A percentile compares a stretch with the other conserved stretches of the same genome.
Evolutionary conservation across 257 asterid genomes (phyloP).

Genomic region (Solanum chiquidenum): DNA sequence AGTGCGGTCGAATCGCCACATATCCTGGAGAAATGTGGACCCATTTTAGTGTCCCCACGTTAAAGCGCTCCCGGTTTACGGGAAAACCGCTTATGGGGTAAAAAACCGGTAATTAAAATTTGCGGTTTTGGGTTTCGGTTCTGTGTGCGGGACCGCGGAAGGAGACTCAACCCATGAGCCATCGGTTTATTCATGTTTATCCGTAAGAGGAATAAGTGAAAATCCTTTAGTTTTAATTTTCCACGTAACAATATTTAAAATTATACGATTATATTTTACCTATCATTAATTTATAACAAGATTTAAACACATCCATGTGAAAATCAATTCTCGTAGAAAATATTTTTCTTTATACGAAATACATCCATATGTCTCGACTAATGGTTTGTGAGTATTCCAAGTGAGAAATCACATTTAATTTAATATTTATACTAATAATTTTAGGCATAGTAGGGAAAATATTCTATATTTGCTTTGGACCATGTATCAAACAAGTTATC

Average conservation of each 20-base stretch:
- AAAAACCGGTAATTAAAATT: conserved; percentile 28
- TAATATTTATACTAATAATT: not conserved
- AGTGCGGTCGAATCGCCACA: conserved; percentile 82
- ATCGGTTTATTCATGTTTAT: conserved; percentile 20
- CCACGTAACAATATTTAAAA: too few relatives aligned
- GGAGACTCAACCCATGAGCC: conserved; percentile 7
- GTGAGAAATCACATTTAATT: not conserved
- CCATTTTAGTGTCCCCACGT: conserved; percentile 13
- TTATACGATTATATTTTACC: too few relatives aligned
- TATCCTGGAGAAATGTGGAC: conserved; percentile 24
- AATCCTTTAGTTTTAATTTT: too few relatives aligned
- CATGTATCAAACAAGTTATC: not conserved
- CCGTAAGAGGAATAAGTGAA: conserved; percentile 17
- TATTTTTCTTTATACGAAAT: too few relatives aligned
- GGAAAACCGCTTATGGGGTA: conserved; percentile 15
- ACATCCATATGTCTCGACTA: not conserved
- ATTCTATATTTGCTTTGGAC: too few relatives aligned
- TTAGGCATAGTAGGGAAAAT: not conserved
- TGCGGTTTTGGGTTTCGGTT: conserved; percentile 32
- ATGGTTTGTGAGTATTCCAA: not conserved
- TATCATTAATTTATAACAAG: too few relatives aligned
- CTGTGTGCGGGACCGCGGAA: conserved; percentile 44
- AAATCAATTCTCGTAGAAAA: too few relatives aligned
- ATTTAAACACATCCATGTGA: too few relatives aligned
- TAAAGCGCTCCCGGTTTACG: conserved; percentile 53